A percentile compares a stretch with the other conserved stretches of the same genome.
These are phyloP conservation scores for Aspergillus baeticus DNA, from an alignment of 495 filamentous ascomycete genomes.

Conservation along the genomic window DNA sequence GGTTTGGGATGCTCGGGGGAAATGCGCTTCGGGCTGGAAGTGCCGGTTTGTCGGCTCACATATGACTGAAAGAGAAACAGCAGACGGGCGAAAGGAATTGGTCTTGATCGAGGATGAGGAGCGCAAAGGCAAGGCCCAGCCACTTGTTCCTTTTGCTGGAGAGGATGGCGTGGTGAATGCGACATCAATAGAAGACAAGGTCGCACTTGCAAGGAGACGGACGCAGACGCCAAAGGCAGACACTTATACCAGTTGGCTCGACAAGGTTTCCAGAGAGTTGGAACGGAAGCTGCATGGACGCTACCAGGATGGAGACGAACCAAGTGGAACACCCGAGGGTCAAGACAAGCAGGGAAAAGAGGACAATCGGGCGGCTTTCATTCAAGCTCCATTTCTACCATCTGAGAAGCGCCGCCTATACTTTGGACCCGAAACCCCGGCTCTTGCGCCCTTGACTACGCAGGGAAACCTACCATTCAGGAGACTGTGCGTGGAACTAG, in stretches of 20 bases:
- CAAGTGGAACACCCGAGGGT: slow-evolving; percentile 31
- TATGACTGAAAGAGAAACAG: slow-evolving; percentile 67
- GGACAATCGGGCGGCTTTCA: slow-evolving; percentile 75
- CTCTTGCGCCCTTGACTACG: slow-evolving; percentile 85
- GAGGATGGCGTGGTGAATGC: slow-evolving; percentile 75
- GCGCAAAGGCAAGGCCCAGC: slow-evolving; percentile 40
- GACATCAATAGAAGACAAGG: slow-evolving; percentile 62
- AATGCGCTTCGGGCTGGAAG: slow-evolving; percentile 82
- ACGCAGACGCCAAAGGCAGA: slow-evolving; percentile 69
- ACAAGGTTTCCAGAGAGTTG: slow-evolving; percentile 54
- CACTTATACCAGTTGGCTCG: slow-evolving; percentile 71
- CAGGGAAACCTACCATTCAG: slow-evolving; percentile 98
- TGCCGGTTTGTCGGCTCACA: slow-evolving; percentile 86
- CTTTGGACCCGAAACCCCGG: slow-evolving; percentile 88
- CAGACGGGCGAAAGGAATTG: slow-evolving; percentile 80
- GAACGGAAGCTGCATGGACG: slow-evolving; percentile 46
- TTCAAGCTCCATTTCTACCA: slow-evolving; percentile 79
- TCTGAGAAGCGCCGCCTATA: slow-evolving; percentile 93
- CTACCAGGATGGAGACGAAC: slow-evolving; percentile 16
- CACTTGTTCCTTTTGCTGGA: slow-evolving; percentile 32
- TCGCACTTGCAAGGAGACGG: slow-evolving; percentile 65
- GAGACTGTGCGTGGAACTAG: slow-evolving; percentile 83
- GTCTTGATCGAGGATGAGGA: slow-evolving; percentile 61
- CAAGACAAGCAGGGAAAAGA: slow-evolving; percentile 39
- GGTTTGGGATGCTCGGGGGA: slow-evolving; percentile 70